phyloP scores from a whole-genome alignment of 305 asterid genomes.

The Fraxinus sp. region DNA sequence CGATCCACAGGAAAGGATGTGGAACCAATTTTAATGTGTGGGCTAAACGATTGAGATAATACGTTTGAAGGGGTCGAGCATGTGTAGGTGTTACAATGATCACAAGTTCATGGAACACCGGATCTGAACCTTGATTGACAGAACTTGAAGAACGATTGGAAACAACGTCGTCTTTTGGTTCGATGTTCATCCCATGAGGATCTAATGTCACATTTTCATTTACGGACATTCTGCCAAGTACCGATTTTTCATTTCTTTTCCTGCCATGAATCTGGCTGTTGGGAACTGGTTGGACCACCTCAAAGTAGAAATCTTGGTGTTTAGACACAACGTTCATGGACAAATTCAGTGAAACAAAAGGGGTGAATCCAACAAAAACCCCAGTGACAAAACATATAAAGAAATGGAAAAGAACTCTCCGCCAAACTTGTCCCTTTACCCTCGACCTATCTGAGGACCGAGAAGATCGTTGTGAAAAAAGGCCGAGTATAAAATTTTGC shows the following conservation, averaged over 20 bases:
- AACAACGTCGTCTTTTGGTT: constrained; percentile 21
- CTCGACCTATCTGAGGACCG: constrained; percentile 54
- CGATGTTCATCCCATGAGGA: constrained; percentile 23
- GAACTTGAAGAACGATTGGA: constrained; percentile 22
- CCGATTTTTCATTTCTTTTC: constrained; percentile 31
- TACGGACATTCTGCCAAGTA: constrained; percentile 26
- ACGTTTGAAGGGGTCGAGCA: constrained; percentile 47
- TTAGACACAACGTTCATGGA: constrained; percentile 38
- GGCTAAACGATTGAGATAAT: constrained; percentile 58
- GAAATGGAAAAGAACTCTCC: constrained; percentile 61
- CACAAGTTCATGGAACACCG: constrained; percentile 47
- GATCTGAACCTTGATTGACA: constrained; percentile 23
- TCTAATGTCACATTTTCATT: constrained; percentile 31
- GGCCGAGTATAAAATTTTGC: constrained; percentile 45
- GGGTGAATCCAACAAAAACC: constrained; percentile 55
- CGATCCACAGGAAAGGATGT: constrained; percentile 75
- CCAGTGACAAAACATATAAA: constrained; percentile 57
- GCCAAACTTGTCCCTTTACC: constrained; percentile 60
- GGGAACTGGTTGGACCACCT: constrained; percentile 34
- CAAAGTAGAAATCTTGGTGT: constrained; percentile 45
- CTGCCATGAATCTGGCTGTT: constrained; percentile 23
- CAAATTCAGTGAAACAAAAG: constrained; percentile 42
- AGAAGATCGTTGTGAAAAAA: constrained; percentile 54
- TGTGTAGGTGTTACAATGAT: constrained; percentile 64
- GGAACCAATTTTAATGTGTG: constrained; percentile 53